A percentile compares a stretch with the other conserved stretches of the same genome.
These are phyloP conservation scores for Fusarium pseudocircinatum DNA, from an alignment of 2,329 filamentous ascomycete species.

Conservation along the genomic window DNA sequence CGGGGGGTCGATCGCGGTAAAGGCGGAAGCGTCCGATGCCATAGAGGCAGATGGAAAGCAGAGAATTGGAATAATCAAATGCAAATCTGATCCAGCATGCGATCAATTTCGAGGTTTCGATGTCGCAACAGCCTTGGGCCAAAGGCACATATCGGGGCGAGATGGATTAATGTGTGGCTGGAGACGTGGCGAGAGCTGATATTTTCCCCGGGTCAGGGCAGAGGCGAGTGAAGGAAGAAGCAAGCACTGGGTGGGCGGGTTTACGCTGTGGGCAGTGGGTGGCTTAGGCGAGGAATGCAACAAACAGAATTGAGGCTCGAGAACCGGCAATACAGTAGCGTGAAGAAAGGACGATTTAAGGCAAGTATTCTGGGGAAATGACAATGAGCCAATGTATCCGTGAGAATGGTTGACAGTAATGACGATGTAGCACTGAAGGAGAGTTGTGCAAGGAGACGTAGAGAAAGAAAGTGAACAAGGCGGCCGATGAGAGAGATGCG, in stretches of 20 bases:
- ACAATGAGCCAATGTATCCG: slow-evolving; percentile 23
- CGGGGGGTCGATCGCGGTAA: slow-evolving; percentile 63
- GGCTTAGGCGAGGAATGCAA: slow-evolving; percentile 35
- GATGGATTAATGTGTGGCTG: slow-evolving; percentile 53
- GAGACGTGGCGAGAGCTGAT: slow-evolving; percentile 56
- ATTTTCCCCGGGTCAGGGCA: slow-evolving; percentile 38
- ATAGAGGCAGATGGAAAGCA: slow-evolving; percentile 51
- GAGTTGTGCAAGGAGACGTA: slow-evolving; percentile 33
- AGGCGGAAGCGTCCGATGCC: slow-evolving; percentile 63
- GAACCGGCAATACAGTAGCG: slow-evolving; percentile 13
- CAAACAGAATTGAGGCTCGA: slow-evolving; percentile 38
- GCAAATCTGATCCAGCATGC: slow-evolving; percentile 29
- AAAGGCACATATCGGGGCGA: slow-evolving; percentile 51
- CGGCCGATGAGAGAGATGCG: slow-evolving; percentile 39
- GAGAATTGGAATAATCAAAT: slow-evolving; percentile 32
- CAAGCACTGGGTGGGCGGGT: slow-evolving; percentile 31
- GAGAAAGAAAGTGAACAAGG: slow-evolving; percentile 34
- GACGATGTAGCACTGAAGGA: slow-evolving; percentile 29
- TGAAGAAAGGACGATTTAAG: slow-evolving; percentile 24
- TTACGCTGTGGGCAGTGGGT: slow-evolving; percentile 37
- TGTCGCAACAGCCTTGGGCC: slow-evolving; percentile 38
- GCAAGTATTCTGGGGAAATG: slow-evolving; percentile 6
- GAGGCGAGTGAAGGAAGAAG: slow-evolving; percentile 33
- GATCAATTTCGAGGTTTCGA: slow-evolving; percentile 39
- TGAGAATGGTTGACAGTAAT: slow-evolving; percentile 28